Evolutionary conservation across 2,329 filamentous ascomycete species (phyloP), one percentile per base, ranked within the genome.

Genomic region (Sporothrix variecibatus): DNA sequence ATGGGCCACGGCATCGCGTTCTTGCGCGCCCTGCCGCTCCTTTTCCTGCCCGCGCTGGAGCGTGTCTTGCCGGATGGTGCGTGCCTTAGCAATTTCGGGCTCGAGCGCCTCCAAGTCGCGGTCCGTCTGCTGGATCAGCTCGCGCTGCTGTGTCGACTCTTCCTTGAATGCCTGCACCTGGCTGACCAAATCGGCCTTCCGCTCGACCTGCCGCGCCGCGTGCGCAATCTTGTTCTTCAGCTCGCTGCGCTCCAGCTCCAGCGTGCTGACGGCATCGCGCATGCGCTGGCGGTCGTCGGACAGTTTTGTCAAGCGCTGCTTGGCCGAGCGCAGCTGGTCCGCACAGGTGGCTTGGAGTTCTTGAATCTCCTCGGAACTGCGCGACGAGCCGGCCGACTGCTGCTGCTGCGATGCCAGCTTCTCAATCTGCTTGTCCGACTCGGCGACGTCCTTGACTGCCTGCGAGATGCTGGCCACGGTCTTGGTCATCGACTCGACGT

Each of bases 281-380:
- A 90, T 87, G 53, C 92, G 90, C 77, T 97, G 93, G 77, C 89
- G 91, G 46, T 96, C 93, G 15, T 83, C 84, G 0, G 87, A 89
- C 43, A 97, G 82, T 78, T 92, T 93, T 7, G 87, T 82, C 15
- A 95, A 86, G 60, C 86, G 87, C 58, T 85, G 85, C 79, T 93
- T 94, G 38, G 90, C 83, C 28, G 84, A 83, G 72, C 91, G 89
- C 77, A 90, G 87, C 79, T 93, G 90, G 75, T 94, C 93, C 26
- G 88, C 88, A 73, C 91, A 87, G 23, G 85, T 83, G 67, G 90
- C 89, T 75, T 94, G 89, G 67, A 94, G 89, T 72, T 93, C 91
- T 78, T 96, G 93, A 72, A 97, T 94, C 77, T 96, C 93, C 72
- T 97, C 93, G 7, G 94, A 87, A 40, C 93, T 93, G 76, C 93